Evolutionary conservation across 495 filamentous ascomycete genomes (phyloP).

Genomic region (Gamarada debralockiae): DNA sequence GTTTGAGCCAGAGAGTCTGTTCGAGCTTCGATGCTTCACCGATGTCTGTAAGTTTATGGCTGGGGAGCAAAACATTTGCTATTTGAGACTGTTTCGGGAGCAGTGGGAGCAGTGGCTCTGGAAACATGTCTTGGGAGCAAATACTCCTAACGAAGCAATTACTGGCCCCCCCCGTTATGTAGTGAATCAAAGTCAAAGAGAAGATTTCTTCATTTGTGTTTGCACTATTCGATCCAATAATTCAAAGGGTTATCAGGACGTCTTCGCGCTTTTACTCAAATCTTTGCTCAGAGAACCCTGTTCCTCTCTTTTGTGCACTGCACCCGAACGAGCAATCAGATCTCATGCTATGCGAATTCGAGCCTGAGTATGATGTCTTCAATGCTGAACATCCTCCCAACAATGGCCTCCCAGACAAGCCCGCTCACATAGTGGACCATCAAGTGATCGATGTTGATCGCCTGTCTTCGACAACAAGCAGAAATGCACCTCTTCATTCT

Average conservation of each 20-base stretch:
- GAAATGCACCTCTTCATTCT: constrained; percentile 9
- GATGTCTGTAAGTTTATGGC: constrained; percentile 11
- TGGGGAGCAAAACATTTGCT: background rate
- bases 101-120: background rate
- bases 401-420: constrained; percentile 3
- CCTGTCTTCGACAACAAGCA: background rate
- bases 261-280: constrained; percentile 12
- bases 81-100: too few relatives aligned
- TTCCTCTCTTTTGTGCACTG: constrained; percentile 11
- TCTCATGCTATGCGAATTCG: constrained; percentile 18
- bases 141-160: too few relatives aligned
- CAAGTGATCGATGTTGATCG: constrained; percentile 4
- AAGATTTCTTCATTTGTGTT: too few relatives aligned
- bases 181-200: too few relatives aligned
- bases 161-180: too few relatives aligned
- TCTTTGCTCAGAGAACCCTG: background rate
- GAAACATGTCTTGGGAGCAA: too few relatives aligned
- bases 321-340: constrained; percentile 1
- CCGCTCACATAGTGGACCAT: background rate
- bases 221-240: too few relatives aligned
- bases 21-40: constrained; percentile 12
- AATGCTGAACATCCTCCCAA: background rate
- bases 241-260: too few relatives aligned
- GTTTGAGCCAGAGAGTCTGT: constrained; percentile 10
- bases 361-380: constrained; percentile 12